Conservation (phyloP, 768 basidiomycete species). For the Agrocybe praecox region DNA sequence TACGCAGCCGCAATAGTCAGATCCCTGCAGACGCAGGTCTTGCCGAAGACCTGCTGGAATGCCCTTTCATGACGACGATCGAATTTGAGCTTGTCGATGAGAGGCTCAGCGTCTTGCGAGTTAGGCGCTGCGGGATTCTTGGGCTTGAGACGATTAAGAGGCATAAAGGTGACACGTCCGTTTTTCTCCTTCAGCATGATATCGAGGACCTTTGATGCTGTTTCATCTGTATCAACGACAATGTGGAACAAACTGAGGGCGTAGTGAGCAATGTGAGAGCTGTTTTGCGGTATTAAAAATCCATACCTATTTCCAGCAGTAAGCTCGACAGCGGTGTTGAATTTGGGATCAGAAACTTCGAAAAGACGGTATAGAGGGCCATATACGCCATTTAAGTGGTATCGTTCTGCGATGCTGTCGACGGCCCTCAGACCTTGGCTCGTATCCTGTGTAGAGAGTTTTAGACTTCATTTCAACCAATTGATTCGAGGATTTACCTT, state of each 20-base stretch:
- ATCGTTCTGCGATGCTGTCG: conserved; percentile 77
- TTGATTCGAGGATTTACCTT: conserved; percentile 53
- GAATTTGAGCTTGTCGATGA: conserved; percentile 82
- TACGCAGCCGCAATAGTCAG: conserved; percentile 92
- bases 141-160: conserved; percentile 90
- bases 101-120: conserved; percentile 77
- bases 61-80: conserved; percentile 75
- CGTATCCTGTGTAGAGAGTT: conserved; percentile 66
- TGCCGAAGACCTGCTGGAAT: conserved; percentile 96
- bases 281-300: not conserved
- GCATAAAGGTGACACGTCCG: conserved; percentile 98
- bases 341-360: conserved; percentile 84
- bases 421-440: conserved; percentile 87
- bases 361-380: conserved; percentile 95
- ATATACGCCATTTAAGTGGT: conserved; percentile 81
- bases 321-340: conserved; percentile 90
- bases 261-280: conserved; percentile 7
- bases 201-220: conserved; percentile 88
- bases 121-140: conserved; percentile 66
- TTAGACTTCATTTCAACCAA: not conserved
- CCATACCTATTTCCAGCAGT: conserved; percentile 92
- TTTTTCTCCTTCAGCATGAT: conserved; percentile 92
- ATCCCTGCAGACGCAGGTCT: conserved; percentile 94
- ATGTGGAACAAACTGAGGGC: conserved; percentile 86
- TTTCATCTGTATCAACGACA: conserved; percentile 96